Evolutionary conservation across 2,329 filamentous ascomycete species (phyloP).

Genomic region (Plectosphaerella cucumerina): DNA sequence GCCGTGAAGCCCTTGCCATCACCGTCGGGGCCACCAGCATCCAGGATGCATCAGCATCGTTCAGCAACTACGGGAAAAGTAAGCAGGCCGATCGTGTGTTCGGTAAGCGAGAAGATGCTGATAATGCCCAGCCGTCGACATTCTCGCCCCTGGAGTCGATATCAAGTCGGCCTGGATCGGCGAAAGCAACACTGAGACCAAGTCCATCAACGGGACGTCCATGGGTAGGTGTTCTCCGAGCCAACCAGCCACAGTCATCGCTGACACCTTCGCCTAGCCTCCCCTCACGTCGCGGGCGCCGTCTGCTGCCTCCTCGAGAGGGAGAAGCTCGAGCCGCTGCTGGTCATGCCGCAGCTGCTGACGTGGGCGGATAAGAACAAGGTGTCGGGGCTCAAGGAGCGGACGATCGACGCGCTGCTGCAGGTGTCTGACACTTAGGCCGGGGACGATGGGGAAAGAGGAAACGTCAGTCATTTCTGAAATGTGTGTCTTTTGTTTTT

Average conservation of each 20-base stretch:
- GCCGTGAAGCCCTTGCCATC: slow-evolving; percentile 38
- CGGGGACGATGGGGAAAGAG: too few relatives aligned
- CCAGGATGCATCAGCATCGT: slow-evolving; percentile 32
- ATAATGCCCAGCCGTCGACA: slow-evolving; percentile 29
- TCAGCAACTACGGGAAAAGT: slow-evolving; percentile 40
- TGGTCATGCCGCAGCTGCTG: slow-evolving; percentile 3
- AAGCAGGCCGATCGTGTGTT: background rate
- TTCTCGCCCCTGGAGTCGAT: slow-evolving; percentile 45
- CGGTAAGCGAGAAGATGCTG: too few relatives aligned
- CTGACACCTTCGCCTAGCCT: background rate
- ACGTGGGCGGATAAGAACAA: slow-evolving; percentile 3
- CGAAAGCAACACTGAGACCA: background rate
- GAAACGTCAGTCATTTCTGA: background rate
- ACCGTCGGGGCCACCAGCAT: slow-evolving; percentile 43
- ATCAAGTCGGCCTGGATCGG: slow-evolving; percentile 42
- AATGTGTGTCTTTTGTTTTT: background rate
- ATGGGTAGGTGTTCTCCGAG: background rate
- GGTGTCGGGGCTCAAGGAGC: background rate
- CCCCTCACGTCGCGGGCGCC: background rate
- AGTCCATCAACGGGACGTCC: background rate
- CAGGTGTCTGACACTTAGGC: background rate
- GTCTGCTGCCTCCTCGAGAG: background rate
- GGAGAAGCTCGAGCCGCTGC: background rate
- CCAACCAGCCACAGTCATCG: background rate
- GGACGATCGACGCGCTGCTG: slow-evolving; percentile 2